Evolutionary conservation across 2,329 filamentous ascomycete genomes (phyloP), one percentile per base, ranked within the genome.

Genomic region (Trichoderma lentiforme): DNA sequence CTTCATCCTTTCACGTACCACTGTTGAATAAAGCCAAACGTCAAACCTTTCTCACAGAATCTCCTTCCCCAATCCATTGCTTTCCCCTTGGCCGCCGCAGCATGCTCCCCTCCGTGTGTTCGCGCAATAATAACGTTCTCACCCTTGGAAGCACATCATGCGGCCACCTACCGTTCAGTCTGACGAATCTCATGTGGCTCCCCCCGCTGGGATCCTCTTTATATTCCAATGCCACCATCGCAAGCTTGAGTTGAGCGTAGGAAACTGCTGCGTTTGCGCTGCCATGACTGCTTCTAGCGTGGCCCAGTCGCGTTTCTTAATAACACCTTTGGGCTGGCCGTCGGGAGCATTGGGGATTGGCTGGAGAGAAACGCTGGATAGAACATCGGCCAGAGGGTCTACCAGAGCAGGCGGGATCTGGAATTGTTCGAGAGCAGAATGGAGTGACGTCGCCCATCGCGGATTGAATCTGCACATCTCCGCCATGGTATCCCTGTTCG

Each of bases 251-350:
- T 7, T 76, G 72, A 14, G 28, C 53, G 73, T 74, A 71, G 32
- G 62, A 63, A 28, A 71, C 62, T 9, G 21, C n/a, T 12, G 56
- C 36, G 21, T 47, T 58, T 6, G 24, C 30, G 12, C 30, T 67
- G 47, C 30, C 64, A 2, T 67, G 24, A 76, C 34, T 36, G 62
- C 53, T 43, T 30, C 39, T 3, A 74, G 58, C 11, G 74, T 76
- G 3, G 36, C 63, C 74, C 73, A 76, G 3, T 70, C 58, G 2
- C 72, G 63, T 62, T 77, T 77, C 28, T 73, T 74, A 5, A 77
- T 73, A n/a, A 32, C 0, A 8, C 15, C 28, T 26, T 65, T 72
- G 11, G 60, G 64, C 2, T 7, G 26, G 5, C 64, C 56, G 57
- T 77, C 74, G 2, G 71, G 73, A 15, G 60, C 60, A 4, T 62